Percentiles rank a stretch among this genome's conserved stretches.
phyloP scores from a whole-genome alignment of 768 basidiomycete genomes.

The Crepidotus variabilis region DNA sequence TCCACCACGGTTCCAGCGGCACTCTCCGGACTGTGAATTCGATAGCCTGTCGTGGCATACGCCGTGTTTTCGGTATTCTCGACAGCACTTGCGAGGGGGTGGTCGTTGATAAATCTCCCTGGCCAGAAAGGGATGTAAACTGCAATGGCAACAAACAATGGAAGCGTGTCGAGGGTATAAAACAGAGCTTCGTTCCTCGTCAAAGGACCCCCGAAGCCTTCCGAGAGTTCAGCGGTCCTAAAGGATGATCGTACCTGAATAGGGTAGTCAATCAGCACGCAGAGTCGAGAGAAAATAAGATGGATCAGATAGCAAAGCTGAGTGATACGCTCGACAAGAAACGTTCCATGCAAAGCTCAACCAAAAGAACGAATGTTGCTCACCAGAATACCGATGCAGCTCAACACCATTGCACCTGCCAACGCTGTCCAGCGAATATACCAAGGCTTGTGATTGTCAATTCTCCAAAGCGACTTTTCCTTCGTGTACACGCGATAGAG shows the following conservation, averaged over 20 bases:
- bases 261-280: neutral
- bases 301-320: no score
- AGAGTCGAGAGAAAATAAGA: no score
- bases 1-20: no score
- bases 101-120: neutral
- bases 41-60: no score
- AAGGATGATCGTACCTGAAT: neutral
- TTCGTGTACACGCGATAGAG: neutral
- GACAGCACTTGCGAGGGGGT: no score
- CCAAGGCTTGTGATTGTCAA: neutral
- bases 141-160: neutral
- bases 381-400: neutral
- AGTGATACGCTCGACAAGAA: no score
- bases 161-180: neutral
- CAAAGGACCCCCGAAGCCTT: neutral
- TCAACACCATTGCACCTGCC: neutral
- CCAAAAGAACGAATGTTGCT: no score
- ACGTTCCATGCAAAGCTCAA: no score
- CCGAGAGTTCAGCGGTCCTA: neutral
- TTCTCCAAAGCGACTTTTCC: neutral
- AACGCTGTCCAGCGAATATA: neutral
- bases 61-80: no score
- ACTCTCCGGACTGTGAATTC: no score
- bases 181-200: neutral
- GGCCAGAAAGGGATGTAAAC: neutral